These are phyloP conservation scores for Phytophthora niederhauseri DNA, from an alignment of 352 stramenopile genomes.

Conservation along the genomic window DNA sequence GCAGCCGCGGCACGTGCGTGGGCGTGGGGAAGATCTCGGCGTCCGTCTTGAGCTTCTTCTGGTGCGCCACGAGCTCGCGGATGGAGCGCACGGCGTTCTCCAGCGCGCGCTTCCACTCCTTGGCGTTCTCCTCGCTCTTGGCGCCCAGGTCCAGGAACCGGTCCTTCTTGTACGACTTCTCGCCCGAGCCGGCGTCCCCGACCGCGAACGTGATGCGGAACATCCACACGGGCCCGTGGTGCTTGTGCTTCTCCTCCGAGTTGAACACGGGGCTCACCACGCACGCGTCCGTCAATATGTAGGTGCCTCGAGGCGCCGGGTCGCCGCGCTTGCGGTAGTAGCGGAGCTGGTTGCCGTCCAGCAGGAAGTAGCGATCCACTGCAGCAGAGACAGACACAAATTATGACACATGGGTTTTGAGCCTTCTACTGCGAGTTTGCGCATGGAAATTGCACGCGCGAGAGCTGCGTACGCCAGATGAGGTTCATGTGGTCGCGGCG, in stretches of 20 bases:
- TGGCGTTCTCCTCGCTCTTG: slow-evolving; percentile 84
- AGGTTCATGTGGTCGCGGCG: slow-evolving; percentile 92
- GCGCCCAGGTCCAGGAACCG: slow-evolving; percentile 85
- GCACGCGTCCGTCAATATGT: slow-evolving; percentile 86
- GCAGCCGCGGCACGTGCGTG: slow-evolving; percentile 61
- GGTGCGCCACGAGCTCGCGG: slow-evolving; percentile 71
- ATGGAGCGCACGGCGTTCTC: slow-evolving; percentile 84
- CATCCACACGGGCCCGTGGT: slow-evolving; percentile 89
- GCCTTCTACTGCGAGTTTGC: slow-evolving; percentile 1
- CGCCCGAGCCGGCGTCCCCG: slow-evolving; percentile 53
- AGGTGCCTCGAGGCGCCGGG: slow-evolving; percentile 78
- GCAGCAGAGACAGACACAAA: slow-evolving; percentile 17
- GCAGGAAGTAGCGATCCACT: slow-evolving; percentile 90
- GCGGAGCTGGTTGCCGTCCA: slow-evolving; percentile 86
- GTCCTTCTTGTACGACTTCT: slow-evolving; percentile 92
- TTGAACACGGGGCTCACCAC: slow-evolving; percentile 84
- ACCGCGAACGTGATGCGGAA: slow-evolving; percentile 90
- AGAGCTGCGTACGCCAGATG: slow-evolving; percentile 78
- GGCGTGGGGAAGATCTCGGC: slow-evolving; percentile 75
- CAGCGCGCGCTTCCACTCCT: slow-evolving; percentile 81
- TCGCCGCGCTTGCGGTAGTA: slow-evolving; percentile 90
- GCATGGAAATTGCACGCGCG: not conserved
- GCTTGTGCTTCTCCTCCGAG: slow-evolving; percentile 90
- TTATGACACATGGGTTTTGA: slow-evolving; percentile 22
- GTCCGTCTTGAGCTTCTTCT: slow-evolving; percentile 79